Conservation (phyloP, 192 early-diverging fungal genomes). For the Umbelopsis sp. region DNA sequence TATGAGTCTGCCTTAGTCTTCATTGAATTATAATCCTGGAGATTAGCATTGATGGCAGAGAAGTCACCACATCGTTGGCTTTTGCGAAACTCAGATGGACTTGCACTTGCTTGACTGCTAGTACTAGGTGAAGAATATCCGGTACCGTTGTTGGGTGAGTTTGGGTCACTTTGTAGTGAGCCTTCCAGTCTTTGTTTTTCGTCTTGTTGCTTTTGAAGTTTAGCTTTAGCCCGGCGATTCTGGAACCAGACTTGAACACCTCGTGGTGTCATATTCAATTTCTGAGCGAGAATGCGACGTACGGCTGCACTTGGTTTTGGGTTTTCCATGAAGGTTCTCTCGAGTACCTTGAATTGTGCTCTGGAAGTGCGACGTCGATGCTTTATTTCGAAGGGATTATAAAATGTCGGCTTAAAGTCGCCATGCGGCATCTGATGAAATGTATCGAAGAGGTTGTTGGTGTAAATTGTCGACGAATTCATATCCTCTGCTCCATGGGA, state of each 20-base stretch:
- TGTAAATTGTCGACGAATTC: slow-evolving; percentile 9
- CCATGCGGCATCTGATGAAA: slow-evolving; percentile 25
- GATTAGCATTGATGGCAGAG: not conserved
- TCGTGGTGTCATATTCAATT: slow-evolving; percentile 70
- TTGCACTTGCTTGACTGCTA: slow-evolving; percentile 5
- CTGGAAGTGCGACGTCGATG: slow-evolving; percentile 75
- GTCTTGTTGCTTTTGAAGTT: slow-evolving; percentile 53
- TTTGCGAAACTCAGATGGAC: not conserved
- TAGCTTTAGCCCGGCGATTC: slow-evolving; percentile 86
- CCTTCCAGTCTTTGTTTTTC: slow-evolving; percentile 11
- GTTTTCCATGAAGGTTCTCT: slow-evolving; percentile 65
- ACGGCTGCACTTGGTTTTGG: slow-evolving; percentile 67
- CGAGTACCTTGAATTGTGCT: slow-evolving; percentile 72
- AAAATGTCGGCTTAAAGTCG: slow-evolving; percentile 73
- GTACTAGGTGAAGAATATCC: slow-evolving; percentile 5
- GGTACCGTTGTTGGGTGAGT: slow-evolving; percentile 2
- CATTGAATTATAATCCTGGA: not conserved
- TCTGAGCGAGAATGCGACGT: slow-evolving; percentile 61
- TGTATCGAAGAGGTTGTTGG: slow-evolving; percentile 2
- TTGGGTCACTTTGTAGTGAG: not conserved
- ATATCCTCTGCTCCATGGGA: not conserved
- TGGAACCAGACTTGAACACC: slow-evolving; percentile 89
- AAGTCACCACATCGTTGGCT: not conserved
- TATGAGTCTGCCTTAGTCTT: too few species aligned
- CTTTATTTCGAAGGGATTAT: slow-evolving; percentile 79